Conservation (phyloP, 2,329 filamentous ascomycete species). For the Trichoderma sp. region DNA sequence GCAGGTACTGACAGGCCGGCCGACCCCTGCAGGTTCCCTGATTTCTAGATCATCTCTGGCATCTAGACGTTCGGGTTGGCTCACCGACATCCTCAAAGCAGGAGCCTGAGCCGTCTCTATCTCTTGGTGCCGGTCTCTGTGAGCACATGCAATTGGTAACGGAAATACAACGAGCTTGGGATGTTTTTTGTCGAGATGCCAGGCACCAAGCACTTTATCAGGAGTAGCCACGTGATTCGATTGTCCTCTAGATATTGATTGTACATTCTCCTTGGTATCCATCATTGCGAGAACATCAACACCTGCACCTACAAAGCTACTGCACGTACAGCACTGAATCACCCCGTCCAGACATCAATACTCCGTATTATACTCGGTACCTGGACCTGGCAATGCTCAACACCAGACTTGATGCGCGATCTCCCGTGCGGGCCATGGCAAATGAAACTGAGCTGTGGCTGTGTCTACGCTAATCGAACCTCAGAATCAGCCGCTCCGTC, state of each 20-base stretch:
- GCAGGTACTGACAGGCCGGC: neutral
- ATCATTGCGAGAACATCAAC: neutral
- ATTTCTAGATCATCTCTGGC: neutral
- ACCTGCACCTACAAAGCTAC: neutral
- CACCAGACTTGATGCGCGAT: neutral
- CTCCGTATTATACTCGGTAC: neutral
- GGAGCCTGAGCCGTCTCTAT: neutral
- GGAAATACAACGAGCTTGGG: neutral
- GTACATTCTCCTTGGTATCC: neutral
- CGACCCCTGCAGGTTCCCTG: neutral
- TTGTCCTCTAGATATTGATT: neutral
- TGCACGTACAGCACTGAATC: neutral
- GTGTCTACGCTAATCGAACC: neutral
- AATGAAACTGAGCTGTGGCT: neutral
- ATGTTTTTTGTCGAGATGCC: neutral
- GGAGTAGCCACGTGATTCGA: neutral
- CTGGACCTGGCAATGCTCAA: neutral
- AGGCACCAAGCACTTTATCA: neutral
- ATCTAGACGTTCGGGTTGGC: neutral
- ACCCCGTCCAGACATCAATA: neutral
- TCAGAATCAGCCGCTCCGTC: neutral
- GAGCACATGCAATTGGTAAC: neutral
- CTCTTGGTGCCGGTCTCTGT: neutral
- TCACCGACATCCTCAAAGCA: neutral
- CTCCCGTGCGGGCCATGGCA: neutral